Percentiles rank a stretch among this genome's conserved stretches.
These are phyloP conservation scores for Geotrichum ghanense DNA, from an alignment of 805 yeast species.

Conservation along the genomic window DNA sequence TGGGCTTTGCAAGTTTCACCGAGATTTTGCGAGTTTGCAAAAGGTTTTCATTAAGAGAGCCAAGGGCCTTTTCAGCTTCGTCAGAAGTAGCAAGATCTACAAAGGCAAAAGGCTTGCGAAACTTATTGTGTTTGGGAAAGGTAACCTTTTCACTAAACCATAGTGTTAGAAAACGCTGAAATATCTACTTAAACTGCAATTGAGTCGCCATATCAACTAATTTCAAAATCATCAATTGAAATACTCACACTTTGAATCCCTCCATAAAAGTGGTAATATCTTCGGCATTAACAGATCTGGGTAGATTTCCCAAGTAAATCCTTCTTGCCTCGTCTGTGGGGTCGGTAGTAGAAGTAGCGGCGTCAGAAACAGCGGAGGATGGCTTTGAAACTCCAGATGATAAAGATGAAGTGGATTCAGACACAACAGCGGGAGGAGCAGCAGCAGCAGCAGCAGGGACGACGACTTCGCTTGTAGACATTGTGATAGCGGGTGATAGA, in stretches of 20 bases:
- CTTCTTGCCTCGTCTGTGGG: neutral
- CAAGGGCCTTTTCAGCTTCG: slow-evolving; percentile 53
- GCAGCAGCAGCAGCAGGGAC: no score
- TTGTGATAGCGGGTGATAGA: no score
- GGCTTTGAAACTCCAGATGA: neutral
- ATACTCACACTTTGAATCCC: neutral
- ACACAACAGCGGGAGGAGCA: no score
- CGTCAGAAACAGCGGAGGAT: neutral
- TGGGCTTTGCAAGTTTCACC: slow-evolving; percentile 1
- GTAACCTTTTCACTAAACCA: neutral
- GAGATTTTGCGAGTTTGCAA: neutral
- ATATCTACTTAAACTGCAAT: no score
- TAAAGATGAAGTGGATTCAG: no score
- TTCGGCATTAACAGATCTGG: neutral
- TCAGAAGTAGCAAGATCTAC: slow-evolving; percentile 54
- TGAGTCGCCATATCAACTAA: no score
- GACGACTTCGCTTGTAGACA: neutral
- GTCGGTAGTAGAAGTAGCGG: neutral
- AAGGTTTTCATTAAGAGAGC: slow-evolving; percentile 37
- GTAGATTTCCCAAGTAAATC: neutral
- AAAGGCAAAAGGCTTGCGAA: slow-evolving; percentile 27
- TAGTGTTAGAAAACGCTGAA: neutral
- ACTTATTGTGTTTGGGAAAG: neutral
- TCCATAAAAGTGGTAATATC: neutral
- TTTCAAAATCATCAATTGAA: neutral